Percentiles rank a stretch among this genome's conserved stretches.
phyloP scores from a whole-genome alignment of 352 stramenopile genomes.

The Globisporangium echinulatum region DNA sequence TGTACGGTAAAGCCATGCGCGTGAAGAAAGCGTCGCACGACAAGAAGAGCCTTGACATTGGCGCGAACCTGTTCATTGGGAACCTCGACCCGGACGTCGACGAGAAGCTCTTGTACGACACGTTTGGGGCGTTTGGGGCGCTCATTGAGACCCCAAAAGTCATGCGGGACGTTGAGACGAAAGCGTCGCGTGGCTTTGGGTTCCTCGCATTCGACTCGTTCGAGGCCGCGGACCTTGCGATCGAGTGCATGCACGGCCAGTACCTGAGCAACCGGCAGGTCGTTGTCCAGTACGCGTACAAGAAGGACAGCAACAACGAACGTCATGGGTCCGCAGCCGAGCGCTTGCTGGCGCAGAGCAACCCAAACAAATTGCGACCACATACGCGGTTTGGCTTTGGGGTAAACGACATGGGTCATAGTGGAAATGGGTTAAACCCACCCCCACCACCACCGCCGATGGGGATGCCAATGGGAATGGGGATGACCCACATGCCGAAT shows the following conservation, averaged over 20 bases:
- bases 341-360: slow-evolving; percentile 75
- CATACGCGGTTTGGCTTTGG: slow-evolving; percentile 72
- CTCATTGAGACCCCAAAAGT: slow-evolving; percentile 96
- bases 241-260: slow-evolving; percentile 99
- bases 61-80: slow-evolving; percentile 98
- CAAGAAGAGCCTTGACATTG: slow-evolving; percentile 95
- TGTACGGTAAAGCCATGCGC: slow-evolving; percentile 94
- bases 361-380: slow-evolving; percentile 75
- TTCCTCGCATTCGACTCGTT: slow-evolving; percentile 98
- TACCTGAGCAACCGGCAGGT: slow-evolving; percentile 98
- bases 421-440: background rate
- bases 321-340: slow-evolving; percentile 89
- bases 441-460: background rate
- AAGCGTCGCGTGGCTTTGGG: slow-evolving; percentile 92
- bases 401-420: background rate
- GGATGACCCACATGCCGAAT: background rate
- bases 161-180: slow-evolving; percentile 91
- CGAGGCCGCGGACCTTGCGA: slow-evolving; percentile 95
- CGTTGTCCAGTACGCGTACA: slow-evolving; percentile 98
- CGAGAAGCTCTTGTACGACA: slow-evolving; percentile 99
- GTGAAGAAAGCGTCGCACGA: slow-evolving; percentile 96
- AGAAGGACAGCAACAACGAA: slow-evolving; percentile 94
- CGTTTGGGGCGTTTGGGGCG: slow-evolving; percentile 97
- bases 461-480: background rate
- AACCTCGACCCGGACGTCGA: slow-evolving; percentile 96